Conservation (phyloP, 148 eudicot genomes). For the Gaultheria prostrata region DNA sequence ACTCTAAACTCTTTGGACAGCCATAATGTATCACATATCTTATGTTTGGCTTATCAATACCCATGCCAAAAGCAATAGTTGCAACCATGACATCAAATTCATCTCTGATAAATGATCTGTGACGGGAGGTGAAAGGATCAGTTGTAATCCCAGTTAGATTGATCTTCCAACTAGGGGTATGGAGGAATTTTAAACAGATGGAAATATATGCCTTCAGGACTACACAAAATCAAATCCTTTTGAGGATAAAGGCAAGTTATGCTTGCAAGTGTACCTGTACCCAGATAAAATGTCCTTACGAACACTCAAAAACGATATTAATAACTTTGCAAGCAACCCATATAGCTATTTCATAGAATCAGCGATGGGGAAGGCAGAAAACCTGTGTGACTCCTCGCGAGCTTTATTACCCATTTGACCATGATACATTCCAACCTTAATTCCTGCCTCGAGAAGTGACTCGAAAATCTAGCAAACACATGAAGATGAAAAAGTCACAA, state of each 20-base stretch:
- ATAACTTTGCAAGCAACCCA: background rate
- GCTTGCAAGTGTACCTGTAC: background rate
- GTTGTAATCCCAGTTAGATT: background rate
- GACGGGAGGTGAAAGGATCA: conserved; percentile 11
- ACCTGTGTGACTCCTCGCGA: conserved; percentile 77
- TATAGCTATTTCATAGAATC: conserved; percentile 7
- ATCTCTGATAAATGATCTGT: conserved; percentile 77
- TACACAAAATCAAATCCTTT: background rate
- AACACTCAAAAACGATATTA: background rate
- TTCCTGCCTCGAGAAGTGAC: conserved; percentile 49
- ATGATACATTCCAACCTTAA: conserved; percentile 75
- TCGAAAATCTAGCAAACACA: conserved; percentile 46
- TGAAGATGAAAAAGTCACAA: conserved; percentile 5
- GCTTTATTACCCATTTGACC: conserved; percentile 69
- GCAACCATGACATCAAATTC: conserved; percentile 82
- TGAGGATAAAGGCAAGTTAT: background rate
- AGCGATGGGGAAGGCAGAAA: background rate
- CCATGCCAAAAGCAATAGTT: conserved; percentile 94
- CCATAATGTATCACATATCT: conserved; percentile 81
- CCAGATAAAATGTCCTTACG: background rate
- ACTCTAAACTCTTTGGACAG: conserved; percentile 83
- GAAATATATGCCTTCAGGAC: background rate
- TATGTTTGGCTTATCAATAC: conserved; percentile 83
- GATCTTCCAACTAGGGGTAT: background rate
- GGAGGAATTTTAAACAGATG: background rate